phyloP scores from a whole-genome alignment of 371 early-diverging fungal species.

The Coelomomyces lativittatus region DNA sequence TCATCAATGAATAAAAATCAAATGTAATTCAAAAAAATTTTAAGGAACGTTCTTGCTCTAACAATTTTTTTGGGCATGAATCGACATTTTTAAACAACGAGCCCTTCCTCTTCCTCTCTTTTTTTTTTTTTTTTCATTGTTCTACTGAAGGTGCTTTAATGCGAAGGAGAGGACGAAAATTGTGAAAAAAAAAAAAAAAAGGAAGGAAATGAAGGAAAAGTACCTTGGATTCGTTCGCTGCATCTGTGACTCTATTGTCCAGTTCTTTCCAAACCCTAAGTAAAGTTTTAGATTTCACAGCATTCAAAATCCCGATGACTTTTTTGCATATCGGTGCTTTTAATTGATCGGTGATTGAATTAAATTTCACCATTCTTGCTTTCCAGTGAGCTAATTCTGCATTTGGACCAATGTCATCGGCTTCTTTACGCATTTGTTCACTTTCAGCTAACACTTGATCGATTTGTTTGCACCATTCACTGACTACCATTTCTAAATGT shows the following conservation, averaged over 20 bases:
- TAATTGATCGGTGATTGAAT: slow-evolving; percentile 42
- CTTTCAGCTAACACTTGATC: slow-evolving; percentile 42
- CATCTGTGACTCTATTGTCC: slow-evolving; percentile 43
- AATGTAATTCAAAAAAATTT: too few relatives aligned
- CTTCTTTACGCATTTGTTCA: slow-evolving; percentile 48
- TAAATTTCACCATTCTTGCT: slow-evolving; percentile 46
- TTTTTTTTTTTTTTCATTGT: too few relatives aligned
- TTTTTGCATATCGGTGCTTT: slow-evolving; percentile 31
- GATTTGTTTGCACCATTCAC: slow-evolving; percentile 46
- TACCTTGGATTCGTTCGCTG: slow-evolving; percentile 44
- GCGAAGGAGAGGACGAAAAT: background rate
- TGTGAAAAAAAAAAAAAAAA: background rate
- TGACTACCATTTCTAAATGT: slow-evolving; percentile 26
- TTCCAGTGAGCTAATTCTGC: slow-evolving; percentile 48
- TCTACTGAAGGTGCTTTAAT: background rate
- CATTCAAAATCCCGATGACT: slow-evolving; percentile 37
- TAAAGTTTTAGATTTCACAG: slow-evolving; percentile 22
- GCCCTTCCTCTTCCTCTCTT: too few relatives aligned
- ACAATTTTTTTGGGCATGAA: too few relatives aligned
- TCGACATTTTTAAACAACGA: too few relatives aligned
- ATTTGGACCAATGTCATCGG: slow-evolving; percentile 45
- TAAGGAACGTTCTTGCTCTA: too few relatives aligned
- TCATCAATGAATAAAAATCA: too few relatives aligned
- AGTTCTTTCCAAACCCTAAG: slow-evolving; percentile 41
- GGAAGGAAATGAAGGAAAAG: background rate